Evolutionary conservation across 371 early-diverging fungal genomes (phyloP), one percentile per base, ranked within the genome.

Genomic region (Dinochytrium kinnereticum): DNA sequence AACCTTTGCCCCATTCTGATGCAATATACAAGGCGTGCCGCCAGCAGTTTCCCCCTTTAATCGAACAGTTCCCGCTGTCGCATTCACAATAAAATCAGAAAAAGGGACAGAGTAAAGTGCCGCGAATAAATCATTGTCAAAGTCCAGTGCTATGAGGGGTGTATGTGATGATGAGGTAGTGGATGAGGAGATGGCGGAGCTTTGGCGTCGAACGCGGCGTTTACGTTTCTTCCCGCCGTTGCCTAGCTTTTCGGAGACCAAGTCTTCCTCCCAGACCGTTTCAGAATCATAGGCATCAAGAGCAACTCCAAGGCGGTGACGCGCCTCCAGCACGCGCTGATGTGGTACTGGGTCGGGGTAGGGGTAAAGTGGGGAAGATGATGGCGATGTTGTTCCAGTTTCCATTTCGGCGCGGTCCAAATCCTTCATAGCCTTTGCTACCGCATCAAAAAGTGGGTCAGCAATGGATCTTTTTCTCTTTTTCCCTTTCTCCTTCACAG

Each of bases 1-100:
- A 7, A 26, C 40, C 70, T 81, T 81, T 1, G 40, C 39, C 17
- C 81, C 81, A 57, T 71, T 81, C 76, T 81, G 81, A 57, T 81
- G 81, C 70, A 78, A 31, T 2, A 81, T 72, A 59, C 76, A 70
- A n/a, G 78, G 70, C n/a, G 19, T 15, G 0, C 80, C 74, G 2
- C 57, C 57, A 15, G 78, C 75, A 2, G 7, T 30, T 39, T 33
- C 19, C n/a, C 68, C 44, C 30, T 15, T n/a, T 19, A 77, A 51
- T 26, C 26, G n/a, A n/a, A n/a, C 57, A 15, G 30, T 10, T 34
- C 68, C 68, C 19, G 66, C 31, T 33, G 5, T 51, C 49, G 24
- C 24, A 33, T 72, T 38, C 7, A 74, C 51, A 10, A 31, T 10
- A 1, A 71, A 64, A 19, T 78, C 70, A 1, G 21, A 28, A 31